Conservation (phyloP, 805 yeast genomes). For the Candida germanica region DNA sequence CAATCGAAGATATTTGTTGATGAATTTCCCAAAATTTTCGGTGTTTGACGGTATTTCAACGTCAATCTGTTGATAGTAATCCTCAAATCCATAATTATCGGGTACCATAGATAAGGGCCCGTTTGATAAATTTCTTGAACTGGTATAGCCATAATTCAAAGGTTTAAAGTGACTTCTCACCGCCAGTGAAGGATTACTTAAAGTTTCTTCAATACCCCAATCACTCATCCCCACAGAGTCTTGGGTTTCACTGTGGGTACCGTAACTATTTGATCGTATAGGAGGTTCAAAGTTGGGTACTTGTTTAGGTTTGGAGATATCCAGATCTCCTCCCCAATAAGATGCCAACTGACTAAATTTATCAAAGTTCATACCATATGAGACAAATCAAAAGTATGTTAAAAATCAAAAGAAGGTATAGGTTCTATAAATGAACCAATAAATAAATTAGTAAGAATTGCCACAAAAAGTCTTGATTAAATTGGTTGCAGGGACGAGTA, state of each 20-base stretch:
- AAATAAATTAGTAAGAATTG: no score
- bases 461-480: no score
- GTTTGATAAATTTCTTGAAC: not conserved
- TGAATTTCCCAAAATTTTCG: slow-evolving; percentile 21
- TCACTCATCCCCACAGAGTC: slow-evolving; percentile 20
- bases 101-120: not conserved
- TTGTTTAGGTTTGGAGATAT: slow-evolving; percentile 1
- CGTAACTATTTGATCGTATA: not conserved
- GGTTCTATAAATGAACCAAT: no score
- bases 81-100: slow-evolving; percentile 3
- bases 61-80: slow-evolving; percentile 10
- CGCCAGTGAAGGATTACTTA: slow-evolving; percentile 3
- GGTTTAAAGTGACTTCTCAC: slow-evolving; percentile 1
- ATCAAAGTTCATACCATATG: slow-evolving; percentile 24
- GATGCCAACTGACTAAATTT: slow-evolving; percentile 24
- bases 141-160: not conserved
- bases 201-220: slow-evolving; percentile 35
- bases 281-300: not conserved
- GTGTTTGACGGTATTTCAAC: slow-evolving; percentile 16
- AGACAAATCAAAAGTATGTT: not conserved
- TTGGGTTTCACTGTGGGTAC: slow-evolving; percentile 1
- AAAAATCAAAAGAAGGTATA: no score
- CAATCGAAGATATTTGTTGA: slow-evolving; percentile 25
- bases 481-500: no score
- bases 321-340: slow-evolving; percentile 14